Evolutionary conservation across 768 basidiomycete genomes (phyloP).

Genomic region (Exidia glandulosa): DNA sequence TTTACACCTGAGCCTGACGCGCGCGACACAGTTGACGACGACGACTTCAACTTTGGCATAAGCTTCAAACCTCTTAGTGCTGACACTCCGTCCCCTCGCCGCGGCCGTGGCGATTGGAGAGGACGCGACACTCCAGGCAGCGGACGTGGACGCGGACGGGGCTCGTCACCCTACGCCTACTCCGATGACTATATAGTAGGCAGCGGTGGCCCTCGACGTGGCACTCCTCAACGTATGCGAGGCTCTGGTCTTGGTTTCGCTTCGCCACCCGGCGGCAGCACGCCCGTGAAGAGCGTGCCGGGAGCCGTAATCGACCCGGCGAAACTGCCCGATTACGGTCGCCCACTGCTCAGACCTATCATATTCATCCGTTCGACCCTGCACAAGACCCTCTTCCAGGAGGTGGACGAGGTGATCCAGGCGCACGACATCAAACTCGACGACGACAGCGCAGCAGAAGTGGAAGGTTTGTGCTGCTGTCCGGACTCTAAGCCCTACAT

Average conservation of each 20-base stretch:
- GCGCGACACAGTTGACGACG: neutral
- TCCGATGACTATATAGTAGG: neutral
- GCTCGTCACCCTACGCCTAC: neutral
- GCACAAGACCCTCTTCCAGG: slow-evolving; percentile 40
- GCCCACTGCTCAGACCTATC: slow-evolving; percentile 58
- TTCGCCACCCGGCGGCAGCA: neutral
- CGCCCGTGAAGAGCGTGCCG: neutral
- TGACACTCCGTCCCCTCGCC: neutral
- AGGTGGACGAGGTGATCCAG: slow-evolving; percentile 25
- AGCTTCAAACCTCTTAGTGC: neutral
- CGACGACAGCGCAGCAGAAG: neutral
- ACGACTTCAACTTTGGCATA: neutral
- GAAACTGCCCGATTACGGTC: slow-evolving; percentile 39
- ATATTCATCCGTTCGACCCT: slow-evolving; percentile 52
- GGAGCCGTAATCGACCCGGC: slow-evolving; percentile 26
- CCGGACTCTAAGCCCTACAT: neutral
- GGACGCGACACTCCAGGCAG: slow-evolving; percentile 2
- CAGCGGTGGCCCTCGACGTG: neutral
- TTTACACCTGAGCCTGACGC: neutral
- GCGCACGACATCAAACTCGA: slow-evolving; percentile 2
- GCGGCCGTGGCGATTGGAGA: neutral
- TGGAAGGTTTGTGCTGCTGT: slow-evolving; percentile 1
- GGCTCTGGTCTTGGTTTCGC: neutral
- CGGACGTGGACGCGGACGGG: slow-evolving; percentile 15
- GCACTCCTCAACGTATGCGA: neutral